Conservation (phyloP, 1,284 basidiomycete genomes). For the Dichomitus squalens region DNA sequence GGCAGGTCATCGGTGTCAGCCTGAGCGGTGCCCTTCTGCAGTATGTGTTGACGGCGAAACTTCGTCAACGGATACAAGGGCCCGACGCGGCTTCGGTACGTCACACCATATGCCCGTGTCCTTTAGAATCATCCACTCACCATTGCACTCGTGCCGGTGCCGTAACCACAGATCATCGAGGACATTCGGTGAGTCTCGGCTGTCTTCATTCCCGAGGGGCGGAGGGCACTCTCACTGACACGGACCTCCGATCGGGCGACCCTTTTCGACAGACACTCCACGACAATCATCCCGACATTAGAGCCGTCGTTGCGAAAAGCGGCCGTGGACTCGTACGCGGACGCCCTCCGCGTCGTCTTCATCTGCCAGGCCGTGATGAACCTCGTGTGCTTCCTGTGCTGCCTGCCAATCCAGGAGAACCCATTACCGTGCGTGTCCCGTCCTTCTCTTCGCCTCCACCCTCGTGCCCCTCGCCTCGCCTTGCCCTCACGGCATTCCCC, state of each 20-base stretch:
- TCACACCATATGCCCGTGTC: background rate
- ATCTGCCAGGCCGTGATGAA: slow-evolving; percentile 72
- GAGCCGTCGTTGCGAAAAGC: slow-evolving; percentile 60
- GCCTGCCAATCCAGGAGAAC: slow-evolving; percentile 77
- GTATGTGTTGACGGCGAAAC: slow-evolving; percentile 66
- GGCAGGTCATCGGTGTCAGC: slow-evolving; percentile 89
- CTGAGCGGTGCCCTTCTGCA: slow-evolving; percentile 83
- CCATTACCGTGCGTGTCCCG: slow-evolving; percentile 60
- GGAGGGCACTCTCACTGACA: background rate
- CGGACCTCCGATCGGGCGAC: background rate
- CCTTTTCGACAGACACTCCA: slow-evolving; percentile 66
- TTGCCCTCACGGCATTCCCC: background rate
- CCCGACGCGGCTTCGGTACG: slow-evolving; percentile 68
- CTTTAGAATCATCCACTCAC: background rate
- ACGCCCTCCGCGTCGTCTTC: slow-evolving; percentile 86
- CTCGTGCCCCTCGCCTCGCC: background rate
- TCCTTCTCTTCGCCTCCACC: slow-evolving; percentile 5
- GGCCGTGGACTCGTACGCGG: slow-evolving; percentile 83
- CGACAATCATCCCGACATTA: slow-evolving; percentile 76
- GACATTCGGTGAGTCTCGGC: slow-evolving; percentile 56
- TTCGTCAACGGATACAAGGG: slow-evolving; percentile 75
- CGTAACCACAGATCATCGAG: slow-evolving; percentile 59
- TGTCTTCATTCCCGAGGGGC: background rate
- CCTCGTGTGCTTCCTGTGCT: slow-evolving; percentile 62
- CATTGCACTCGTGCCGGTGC: background rate